These are phyloP conservation scores for Kwoniella sp. DNA, from an alignment of 768 basidiomycete species.

Conservation along the genomic window DNA sequence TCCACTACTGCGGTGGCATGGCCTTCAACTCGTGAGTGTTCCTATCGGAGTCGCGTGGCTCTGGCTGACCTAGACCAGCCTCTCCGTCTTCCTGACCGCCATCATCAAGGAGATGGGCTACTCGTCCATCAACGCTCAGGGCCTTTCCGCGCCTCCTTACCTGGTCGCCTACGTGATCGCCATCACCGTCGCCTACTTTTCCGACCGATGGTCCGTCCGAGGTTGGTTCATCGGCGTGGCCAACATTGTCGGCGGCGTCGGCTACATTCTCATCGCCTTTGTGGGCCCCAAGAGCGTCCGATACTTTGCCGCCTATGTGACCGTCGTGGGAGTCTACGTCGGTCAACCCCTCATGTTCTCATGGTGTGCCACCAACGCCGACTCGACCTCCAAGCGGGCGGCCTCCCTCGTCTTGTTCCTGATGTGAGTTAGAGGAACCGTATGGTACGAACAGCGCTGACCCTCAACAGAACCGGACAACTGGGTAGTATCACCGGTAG, in stretches of 20 bases:
- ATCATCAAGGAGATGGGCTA: slow-evolving; percentile 30
- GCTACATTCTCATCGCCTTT: slow-evolving; percentile 21
- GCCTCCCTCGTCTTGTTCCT: slow-evolving; percentile 18
- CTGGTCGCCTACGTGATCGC: slow-evolving; percentile 18
- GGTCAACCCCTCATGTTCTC: slow-evolving; percentile 27
- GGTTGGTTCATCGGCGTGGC: slow-evolving; percentile 18
- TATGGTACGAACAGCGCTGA: neutral
- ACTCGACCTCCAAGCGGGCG: slow-evolving; percentile 19
- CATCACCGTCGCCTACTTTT: slow-evolving; percentile 9
- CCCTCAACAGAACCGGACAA: slow-evolving; percentile 10
- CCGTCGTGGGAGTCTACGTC: slow-evolving; percentile 21
- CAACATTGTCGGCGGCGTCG: slow-evolving; percentile 13
- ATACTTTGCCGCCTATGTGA: slow-evolving; percentile 23
- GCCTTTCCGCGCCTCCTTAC: slow-evolving; percentile 23
- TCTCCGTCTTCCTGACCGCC: slow-evolving; percentile 19
- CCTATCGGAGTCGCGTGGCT: neutral
- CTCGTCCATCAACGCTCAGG: slow-evolving; percentile 23
- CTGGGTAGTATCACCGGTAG: slow-evolving; percentile 8
- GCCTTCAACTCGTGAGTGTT: slow-evolving; percentile 22
- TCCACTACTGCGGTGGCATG: slow-evolving; percentile 20
- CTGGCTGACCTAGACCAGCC: slow-evolving; percentile 1
- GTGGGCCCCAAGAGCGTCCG: slow-evolving; percentile 12
- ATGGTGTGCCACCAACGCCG: slow-evolving; percentile 20
- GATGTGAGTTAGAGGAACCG: slow-evolving; percentile 1
- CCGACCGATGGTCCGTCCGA: slow-evolving; percentile 13